Percentiles rank a stretch among this genome's conserved stretches.
phyloP scores from a whole-genome alignment of 2,329 filamentous ascomycete species.

The Thelonectria discophora region DNA sequence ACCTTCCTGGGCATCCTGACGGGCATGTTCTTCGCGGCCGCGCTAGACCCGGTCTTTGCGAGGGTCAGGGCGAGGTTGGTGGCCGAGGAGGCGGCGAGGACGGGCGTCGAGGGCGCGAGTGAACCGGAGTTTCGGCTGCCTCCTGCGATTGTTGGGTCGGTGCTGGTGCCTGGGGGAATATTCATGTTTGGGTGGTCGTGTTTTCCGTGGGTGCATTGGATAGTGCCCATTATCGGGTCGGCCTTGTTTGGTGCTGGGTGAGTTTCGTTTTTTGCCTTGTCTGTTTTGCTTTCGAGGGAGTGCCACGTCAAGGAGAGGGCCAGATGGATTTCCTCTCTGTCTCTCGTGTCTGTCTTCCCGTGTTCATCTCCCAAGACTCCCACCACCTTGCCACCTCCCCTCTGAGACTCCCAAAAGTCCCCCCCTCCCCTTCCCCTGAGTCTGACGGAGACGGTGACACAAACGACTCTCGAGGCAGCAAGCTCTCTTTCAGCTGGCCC shows the following conservation, averaged over 20 bases:
- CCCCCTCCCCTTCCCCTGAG: neutral
- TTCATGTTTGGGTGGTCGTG: slow-evolving; percentile 93
- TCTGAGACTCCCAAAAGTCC: too few relatives aligned
- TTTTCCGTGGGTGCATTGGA: slow-evolving; percentile 78
- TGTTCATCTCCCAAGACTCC: neutral
- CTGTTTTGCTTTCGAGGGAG: neutral
- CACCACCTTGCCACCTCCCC: too few relatives aligned
- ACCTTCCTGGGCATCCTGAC: slow-evolving; percentile 77
- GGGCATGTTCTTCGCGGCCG: slow-evolving; percentile 72
- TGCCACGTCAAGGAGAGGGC: neutral
- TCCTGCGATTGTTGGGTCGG: slow-evolving; percentile 75
- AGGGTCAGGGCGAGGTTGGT: slow-evolving; percentile 67
- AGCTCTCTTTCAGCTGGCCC: slow-evolving; percentile 14
- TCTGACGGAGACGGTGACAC: slow-evolving; percentile 13
- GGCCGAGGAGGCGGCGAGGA: slow-evolving; percentile 60
- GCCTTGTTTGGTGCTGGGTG: slow-evolving; percentile 76
- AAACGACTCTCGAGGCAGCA: neutral
- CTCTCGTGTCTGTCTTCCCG: neutral
- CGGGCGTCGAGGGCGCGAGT: slow-evolving; percentile 63
- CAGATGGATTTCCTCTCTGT: slow-evolving; percentile 4
- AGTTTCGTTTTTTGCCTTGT: slow-evolving; percentile 47
- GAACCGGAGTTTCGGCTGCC: slow-evolving; percentile 91
- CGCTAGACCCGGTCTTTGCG: slow-evolving; percentile 72
- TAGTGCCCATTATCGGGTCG: slow-evolving; percentile 77
- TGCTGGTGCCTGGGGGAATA: slow-evolving; percentile 80